A percentile compares a stretch with the other conserved stretches of the same genome.
These are phyloP conservation scores for Leishmania aethiopica DNA, from an alignment of 208 protist genomes.

Conservation along the genomic window DNA sequence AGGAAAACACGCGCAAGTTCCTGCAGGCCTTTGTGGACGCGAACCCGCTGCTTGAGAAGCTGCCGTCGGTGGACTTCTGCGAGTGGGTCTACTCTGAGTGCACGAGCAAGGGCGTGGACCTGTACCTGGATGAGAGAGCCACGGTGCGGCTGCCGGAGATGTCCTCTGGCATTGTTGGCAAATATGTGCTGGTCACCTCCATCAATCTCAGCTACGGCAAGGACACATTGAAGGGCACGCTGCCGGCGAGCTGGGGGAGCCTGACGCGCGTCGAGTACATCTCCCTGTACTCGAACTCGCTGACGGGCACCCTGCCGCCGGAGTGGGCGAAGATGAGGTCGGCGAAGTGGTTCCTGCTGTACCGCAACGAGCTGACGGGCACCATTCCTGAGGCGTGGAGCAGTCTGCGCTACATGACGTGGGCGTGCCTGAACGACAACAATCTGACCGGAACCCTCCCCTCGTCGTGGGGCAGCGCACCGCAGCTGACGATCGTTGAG, in stretches of 20 bases:
- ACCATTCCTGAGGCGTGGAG: background rate
- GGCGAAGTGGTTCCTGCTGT: conserved; percentile 10
- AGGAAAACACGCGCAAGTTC: conserved; percentile 9
- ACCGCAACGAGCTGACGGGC: conserved; percentile 4
- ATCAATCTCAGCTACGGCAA: conserved; percentile 8
- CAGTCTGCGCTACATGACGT: conserved; percentile 10
- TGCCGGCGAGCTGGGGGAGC: conserved; percentile 11
- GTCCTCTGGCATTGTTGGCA: background rate
- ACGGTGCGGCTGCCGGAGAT: conserved; percentile 18
- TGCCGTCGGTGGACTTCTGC: conserved; percentile 18
- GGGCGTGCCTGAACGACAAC: conserved; percentile 14
- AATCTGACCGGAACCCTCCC: conserved; percentile 16
- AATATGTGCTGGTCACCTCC: background rate
- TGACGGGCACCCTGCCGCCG: conserved; percentile 19
- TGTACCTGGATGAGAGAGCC: conserved; percentile 5
- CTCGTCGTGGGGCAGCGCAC: conserved; percentile 5
- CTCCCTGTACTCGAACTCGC: conserved; percentile 2
- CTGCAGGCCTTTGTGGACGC: conserved; percentile 9
- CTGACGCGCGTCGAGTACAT: conserved; percentile 2
- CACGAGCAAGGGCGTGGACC: conserved; percentile 4
- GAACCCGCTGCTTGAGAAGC: background rate
- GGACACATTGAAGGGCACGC: background rate
- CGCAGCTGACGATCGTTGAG: conserved; percentile 5
- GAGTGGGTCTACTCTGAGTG: conserved; percentile 9
- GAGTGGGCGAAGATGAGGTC: conserved; percentile 15